phyloP scores from a whole-genome alignment of 768 basidiomycete genomes.

The Candolleomyces aberdarensis region DNA sequence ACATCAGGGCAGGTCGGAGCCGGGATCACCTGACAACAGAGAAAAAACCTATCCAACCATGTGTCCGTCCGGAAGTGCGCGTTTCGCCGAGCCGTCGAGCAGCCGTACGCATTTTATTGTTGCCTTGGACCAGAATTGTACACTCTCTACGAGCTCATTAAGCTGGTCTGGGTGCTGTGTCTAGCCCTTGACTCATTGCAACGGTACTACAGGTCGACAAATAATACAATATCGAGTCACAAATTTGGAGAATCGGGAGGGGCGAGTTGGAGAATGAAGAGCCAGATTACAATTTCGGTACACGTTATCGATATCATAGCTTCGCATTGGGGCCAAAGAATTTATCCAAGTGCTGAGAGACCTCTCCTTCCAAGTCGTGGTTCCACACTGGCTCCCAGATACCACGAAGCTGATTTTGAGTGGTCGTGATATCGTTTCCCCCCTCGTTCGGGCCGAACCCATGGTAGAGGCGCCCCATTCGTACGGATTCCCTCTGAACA shows the following conservation, averaged over 20 bases:
- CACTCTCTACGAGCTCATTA: no score
- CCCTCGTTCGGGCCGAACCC: slow-evolving; percentile 30
- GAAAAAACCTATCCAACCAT: slow-evolving; percentile 3
- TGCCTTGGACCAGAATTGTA: no score
- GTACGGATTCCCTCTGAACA: slow-evolving; percentile 40
- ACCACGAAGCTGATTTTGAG: slow-evolving; percentile 31
- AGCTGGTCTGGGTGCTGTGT: no score
- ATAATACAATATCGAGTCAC: no score
- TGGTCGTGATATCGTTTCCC: slow-evolving; percentile 22
- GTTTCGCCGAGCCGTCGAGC: no score
- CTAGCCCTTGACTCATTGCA: no score
- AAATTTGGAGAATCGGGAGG: no score
- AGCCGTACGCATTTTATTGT: no score
- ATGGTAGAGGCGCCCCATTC: slow-evolving; percentile 43
- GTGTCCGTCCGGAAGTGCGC: no score
- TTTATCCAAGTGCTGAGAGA: slow-evolving; percentile 27
- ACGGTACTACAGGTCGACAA: no score
- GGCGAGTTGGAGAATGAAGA: no score
- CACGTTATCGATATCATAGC: background rate
- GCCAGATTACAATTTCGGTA: slow-evolving; percentile 12
- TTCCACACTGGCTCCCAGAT: slow-evolving; percentile 50
- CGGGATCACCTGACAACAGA: slow-evolving; percentile 13
- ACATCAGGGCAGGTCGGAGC: slow-evolving; percentile 34
- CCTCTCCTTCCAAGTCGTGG: slow-evolving; percentile 41
- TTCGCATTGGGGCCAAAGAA: slow-evolving; percentile 3